Conservation (phyloP, 2,329 filamentous ascomycete species). For the Rosellinia necatrix region DNA sequence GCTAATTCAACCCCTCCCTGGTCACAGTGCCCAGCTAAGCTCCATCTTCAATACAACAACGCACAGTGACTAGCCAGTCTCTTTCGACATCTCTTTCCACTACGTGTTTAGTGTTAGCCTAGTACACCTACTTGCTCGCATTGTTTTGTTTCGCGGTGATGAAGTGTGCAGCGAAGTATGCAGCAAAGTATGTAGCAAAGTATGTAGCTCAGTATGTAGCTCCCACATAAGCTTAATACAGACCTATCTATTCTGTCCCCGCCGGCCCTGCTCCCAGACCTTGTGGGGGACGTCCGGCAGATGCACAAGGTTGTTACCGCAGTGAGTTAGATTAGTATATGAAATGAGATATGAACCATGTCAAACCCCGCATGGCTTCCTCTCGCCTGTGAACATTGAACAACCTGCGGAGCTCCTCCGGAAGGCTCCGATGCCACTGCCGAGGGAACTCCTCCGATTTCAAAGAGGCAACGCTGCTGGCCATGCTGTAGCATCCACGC, state of each 20-base stretch:
- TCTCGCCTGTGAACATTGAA: not conserved
- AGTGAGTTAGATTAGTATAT: not conserved
- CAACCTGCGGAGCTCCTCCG: not conserved
- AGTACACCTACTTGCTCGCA: not conserved
- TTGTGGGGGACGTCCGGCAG: not conserved
- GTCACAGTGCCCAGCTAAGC: not conserved
- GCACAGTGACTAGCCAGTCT: not conserved
- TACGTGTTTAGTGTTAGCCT: not conserved
- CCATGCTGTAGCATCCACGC: not conserved
- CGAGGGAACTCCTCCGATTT: not conserved
- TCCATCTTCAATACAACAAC: not conserved
- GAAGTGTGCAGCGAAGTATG: too few species aligned
- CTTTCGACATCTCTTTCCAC: too few species aligned
- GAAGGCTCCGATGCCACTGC: not conserved
- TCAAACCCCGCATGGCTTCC: not conserved
- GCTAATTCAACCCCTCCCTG: not conserved
- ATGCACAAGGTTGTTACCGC: not conserved
- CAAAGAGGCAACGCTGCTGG: not conserved
- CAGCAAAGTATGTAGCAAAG: too few species aligned
- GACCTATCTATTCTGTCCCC: not conserved
- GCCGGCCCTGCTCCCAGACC: not conserved
- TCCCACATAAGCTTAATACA: not conserved
- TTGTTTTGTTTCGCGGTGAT: too few species aligned
- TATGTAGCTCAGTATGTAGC: not conserved
- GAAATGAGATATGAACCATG: slow-evolving; percentile 1